These are phyloP conservation scores for Eucalyptus coolabah DNA, from an alignment of 345 rosid genomes.

Conservation along the genomic window DNA sequence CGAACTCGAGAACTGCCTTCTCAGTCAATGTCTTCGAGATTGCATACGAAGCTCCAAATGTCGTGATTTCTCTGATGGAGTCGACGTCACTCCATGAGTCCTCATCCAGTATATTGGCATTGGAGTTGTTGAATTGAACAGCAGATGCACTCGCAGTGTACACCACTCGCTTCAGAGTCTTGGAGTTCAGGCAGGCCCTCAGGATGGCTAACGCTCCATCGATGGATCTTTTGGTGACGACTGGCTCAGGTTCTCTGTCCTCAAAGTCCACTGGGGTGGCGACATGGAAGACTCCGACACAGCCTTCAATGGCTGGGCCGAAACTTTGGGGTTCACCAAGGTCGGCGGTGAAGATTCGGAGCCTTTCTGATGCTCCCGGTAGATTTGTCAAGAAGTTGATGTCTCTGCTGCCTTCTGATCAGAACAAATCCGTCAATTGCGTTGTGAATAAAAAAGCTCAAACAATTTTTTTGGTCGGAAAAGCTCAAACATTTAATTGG, in stretches of 20 bases:
- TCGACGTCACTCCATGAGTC: conserved; percentile 16
- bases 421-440: background rate
- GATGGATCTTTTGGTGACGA: conserved; percentile 27
- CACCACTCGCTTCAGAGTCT: conserved; percentile 44
- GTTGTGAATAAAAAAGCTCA: too few species aligned
- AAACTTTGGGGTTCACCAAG: conserved; percentile 11
- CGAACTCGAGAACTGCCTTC: conserved; percentile 15
- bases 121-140: background rate
- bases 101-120: conserved; percentile 10
- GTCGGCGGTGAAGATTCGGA: conserved; percentile 11
- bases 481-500: background rate
- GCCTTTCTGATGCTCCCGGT: conserved; percentile 40
- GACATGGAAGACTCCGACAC: conserved; percentile 10
- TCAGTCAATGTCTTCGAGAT: conserved; percentile 16
- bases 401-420: conserved; percentile 30
- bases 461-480: too few species aligned
- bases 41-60: background rate
- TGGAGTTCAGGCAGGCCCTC: conserved; percentile 32
- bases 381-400: conserved; percentile 35
- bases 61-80: background rate
- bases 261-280: conserved; percentile 7
- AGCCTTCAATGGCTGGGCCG: conserved; percentile 5
- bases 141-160: conserved; percentile 46
- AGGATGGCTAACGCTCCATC: conserved; percentile 40
- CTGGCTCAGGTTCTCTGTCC: conserved; percentile 27